These are phyloP conservation scores for Leptographium lundbergii DNA, from an alignment of 2,329 filamentous ascomycete species.

Conservation along the genomic window DNA sequence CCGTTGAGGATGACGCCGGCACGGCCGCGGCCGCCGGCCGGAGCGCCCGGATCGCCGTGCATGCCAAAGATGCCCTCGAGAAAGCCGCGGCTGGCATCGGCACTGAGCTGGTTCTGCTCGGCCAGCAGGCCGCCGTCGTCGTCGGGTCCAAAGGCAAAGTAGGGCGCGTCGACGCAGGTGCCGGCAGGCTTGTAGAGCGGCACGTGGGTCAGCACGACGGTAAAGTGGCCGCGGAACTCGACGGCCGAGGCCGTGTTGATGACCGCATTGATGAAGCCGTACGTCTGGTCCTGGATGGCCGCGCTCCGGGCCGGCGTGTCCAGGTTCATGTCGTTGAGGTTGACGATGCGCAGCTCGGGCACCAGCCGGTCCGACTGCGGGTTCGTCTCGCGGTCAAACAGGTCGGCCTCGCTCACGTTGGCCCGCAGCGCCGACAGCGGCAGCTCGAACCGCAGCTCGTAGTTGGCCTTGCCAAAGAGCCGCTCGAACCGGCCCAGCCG, in stretches of 20 bases:
- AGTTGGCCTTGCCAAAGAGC: slow-evolving; percentile 79
- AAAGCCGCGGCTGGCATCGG: slow-evolving; percentile 59
- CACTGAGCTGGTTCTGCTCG: slow-evolving; percentile 84
- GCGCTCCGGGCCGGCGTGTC: slow-evolving; percentile 64
- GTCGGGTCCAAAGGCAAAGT: slow-evolving; percentile 62
- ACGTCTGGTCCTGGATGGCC: slow-evolving; percentile 62
- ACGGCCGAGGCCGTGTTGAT: slow-evolving; percentile 52
- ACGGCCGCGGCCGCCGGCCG: slow-evolving; percentile 51
- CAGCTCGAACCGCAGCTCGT: slow-evolving; percentile 66
- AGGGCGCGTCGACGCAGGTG: slow-evolving; percentile 71
- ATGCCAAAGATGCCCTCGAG: slow-evolving; percentile 76
- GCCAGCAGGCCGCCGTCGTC: slow-evolving; percentile 52
- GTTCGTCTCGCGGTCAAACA: slow-evolving; percentile 29
- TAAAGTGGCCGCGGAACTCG: slow-evolving; percentile 53
- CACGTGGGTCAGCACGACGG: slow-evolving; percentile 81
- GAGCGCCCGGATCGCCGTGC: slow-evolving; percentile 45
- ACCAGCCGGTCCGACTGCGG: slow-evolving; percentile 32
- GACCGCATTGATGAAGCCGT: slow-evolving; percentile 60
- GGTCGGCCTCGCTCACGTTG: slow-evolving; percentile 18
- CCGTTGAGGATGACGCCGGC: slow-evolving; percentile 77
- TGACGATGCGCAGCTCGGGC: slow-evolving; percentile 67
- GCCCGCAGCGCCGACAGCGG: slow-evolving; percentile 27
- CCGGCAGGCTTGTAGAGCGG: slow-evolving; percentile 76
- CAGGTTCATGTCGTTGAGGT: slow-evolving; percentile 88
- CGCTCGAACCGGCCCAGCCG: slow-evolving; percentile 71